These are phyloP conservation scores for Penicillium coprophilum DNA, from an alignment of 495 filamentous ascomycete genomes.

Conservation along the genomic window DNA sequence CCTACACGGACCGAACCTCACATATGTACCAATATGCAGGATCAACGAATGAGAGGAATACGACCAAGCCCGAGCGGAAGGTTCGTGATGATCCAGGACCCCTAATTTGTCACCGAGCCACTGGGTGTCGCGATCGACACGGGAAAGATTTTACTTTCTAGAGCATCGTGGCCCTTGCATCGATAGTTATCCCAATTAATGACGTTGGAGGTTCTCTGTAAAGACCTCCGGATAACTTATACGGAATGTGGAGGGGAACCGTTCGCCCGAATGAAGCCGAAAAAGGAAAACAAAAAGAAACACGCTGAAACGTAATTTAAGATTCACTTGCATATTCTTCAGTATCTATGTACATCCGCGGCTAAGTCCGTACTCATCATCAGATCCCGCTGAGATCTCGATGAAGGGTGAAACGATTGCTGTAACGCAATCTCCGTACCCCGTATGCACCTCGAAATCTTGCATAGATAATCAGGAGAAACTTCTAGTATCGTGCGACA, in stretches of 20 bases:
- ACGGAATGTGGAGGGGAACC: slow-evolving; percentile 21
- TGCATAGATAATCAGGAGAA: slow-evolving; percentile 32
- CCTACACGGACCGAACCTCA: slow-evolving; percentile 30
- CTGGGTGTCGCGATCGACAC: slow-evolving; percentile 40
- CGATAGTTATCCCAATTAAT: slow-evolving; percentile 34
- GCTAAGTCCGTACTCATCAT: not conserved
- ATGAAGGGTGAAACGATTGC: slow-evolving; percentile 27
- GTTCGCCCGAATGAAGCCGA: slow-evolving; percentile 12
- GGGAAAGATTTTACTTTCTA: slow-evolving; percentile 22
- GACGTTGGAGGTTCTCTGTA: slow-evolving; percentile 1
- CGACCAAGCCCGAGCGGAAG: slow-evolving; percentile 26
- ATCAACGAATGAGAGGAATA: slow-evolving; percentile 36
- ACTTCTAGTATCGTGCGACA: slow-evolving; percentile 12
- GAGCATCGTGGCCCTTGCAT: slow-evolving; percentile 42
- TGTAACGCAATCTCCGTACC: slow-evolving; percentile 7
- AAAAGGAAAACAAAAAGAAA: not conserved
- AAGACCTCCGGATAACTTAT: slow-evolving; percentile 21
- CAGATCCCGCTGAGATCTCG: slow-evolving; percentile 8
- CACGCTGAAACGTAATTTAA: slow-evolving; percentile 1
- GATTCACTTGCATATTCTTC: slow-evolving; percentile 21
- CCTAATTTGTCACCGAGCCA: slow-evolving; percentile 44
- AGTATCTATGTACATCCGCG: slow-evolving; percentile 1
- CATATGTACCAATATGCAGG: slow-evolving; percentile 9
- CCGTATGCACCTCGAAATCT: slow-evolving; percentile 7
- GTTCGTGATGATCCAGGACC: slow-evolving; percentile 25